Percentiles rank a stretch among this genome's conserved stretches.
Conservation (phyloP, 1,284 basidiomycete species). For the Mycosarcoma mackinlayi region DNA sequence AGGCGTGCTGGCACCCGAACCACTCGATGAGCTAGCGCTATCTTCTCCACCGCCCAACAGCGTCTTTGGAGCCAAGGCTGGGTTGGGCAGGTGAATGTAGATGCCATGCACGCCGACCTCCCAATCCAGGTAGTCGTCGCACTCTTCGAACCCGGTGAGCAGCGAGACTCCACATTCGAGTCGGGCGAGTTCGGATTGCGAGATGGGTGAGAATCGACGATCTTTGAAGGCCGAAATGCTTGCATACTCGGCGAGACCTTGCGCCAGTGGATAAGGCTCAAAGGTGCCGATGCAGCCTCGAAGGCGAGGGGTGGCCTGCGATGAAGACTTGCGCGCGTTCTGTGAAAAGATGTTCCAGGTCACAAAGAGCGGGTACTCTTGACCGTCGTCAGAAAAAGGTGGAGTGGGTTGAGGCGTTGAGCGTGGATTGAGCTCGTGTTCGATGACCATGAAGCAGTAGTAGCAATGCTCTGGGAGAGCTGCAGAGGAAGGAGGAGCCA, state of each 20-base stretch:
- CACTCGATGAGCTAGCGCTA: slow-evolving; percentile 75
- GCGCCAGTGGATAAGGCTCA: slow-evolving; percentile 78
- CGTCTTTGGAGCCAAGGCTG: slow-evolving; percentile 73
- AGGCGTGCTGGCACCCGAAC: slow-evolving; percentile 67
- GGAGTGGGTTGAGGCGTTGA: slow-evolving; percentile 14
- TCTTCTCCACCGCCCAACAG: slow-evolving; percentile 66
- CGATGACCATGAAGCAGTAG: slow-evolving; percentile 72
- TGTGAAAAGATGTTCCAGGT: slow-evolving; percentile 84
- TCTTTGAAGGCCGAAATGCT: slow-evolving; percentile 74
- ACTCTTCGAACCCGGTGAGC: slow-evolving; percentile 90
- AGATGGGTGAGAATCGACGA: slow-evolving; percentile 75
- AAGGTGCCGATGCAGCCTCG: slow-evolving; percentile 97
- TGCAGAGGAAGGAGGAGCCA: slow-evolving; percentile 20
- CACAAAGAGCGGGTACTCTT: slow-evolving; percentile 83
- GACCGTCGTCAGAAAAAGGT: slow-evolving; percentile 16
- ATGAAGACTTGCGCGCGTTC: slow-evolving; percentile 21
- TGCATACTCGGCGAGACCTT: slow-evolving; percentile 89
- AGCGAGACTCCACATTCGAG: slow-evolving; percentile 92
- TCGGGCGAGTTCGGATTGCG: slow-evolving; percentile 78
- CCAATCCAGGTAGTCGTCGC: slow-evolving; percentile 88
- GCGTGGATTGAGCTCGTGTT: slow-evolving; percentile 66
- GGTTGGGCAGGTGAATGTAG: slow-evolving; percentile 85
- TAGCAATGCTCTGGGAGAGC: slow-evolving; percentile 68
- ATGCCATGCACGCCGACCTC: slow-evolving; percentile 90
- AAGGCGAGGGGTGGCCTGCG: slow-evolving; percentile 75